Evolutionary conservation across 1,284 basidiomycete genomes (phyloP).

Genomic region (Afroboletus lepidellus): DNA sequence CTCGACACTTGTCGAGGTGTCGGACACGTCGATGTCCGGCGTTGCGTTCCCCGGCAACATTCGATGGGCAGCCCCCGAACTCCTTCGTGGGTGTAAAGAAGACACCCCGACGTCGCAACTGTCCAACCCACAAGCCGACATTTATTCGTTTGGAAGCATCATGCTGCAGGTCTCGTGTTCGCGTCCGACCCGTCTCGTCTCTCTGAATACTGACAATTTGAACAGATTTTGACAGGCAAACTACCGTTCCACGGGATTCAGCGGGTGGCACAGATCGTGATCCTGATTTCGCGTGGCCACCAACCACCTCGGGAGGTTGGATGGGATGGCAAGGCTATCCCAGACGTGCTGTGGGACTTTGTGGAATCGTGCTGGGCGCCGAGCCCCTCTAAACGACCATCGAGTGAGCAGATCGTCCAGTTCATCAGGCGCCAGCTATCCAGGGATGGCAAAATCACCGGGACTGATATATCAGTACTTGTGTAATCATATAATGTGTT

Average conservation of each 20-base stretch:
- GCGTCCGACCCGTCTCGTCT: not conserved
- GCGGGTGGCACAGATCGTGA: constrained; percentile 21
- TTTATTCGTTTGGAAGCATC: constrained; percentile 32
- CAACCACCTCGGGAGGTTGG: constrained; percentile 10
- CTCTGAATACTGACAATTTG: not conserved
- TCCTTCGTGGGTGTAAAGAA: constrained; percentile 9
- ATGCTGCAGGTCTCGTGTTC: constrained; percentile 25
- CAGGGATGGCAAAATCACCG: not conserved
- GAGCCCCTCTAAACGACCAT: constrained; percentile 17
- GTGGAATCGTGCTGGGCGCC: constrained; percentile 20
- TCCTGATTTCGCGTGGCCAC: constrained; percentile 14
- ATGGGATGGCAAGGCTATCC: constrained; percentile 26
- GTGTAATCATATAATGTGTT: not conserved
- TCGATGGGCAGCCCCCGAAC: constrained; percentile 29
- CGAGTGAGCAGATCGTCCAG: constrained; percentile 4
- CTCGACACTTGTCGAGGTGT: constrained; percentile 28
- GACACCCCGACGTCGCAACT: constrained; percentile 14
- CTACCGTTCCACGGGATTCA: constrained; percentile 23
- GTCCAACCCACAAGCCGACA: constrained; percentile 19
- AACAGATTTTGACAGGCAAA: constrained; percentile 25
- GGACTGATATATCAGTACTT: not conserved
- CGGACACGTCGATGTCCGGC: constrained; percentile 14
- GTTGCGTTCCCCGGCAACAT: constrained; percentile 31
- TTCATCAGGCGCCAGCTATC: constrained; percentile 14
- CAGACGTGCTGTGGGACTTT: constrained; percentile 27